Percentiles rank a stretch among this genome's conserved stretches.
Conservation (phyloP, 2,329 filamentous ascomycete genomes). For the Penicillium sp. region DNA sequence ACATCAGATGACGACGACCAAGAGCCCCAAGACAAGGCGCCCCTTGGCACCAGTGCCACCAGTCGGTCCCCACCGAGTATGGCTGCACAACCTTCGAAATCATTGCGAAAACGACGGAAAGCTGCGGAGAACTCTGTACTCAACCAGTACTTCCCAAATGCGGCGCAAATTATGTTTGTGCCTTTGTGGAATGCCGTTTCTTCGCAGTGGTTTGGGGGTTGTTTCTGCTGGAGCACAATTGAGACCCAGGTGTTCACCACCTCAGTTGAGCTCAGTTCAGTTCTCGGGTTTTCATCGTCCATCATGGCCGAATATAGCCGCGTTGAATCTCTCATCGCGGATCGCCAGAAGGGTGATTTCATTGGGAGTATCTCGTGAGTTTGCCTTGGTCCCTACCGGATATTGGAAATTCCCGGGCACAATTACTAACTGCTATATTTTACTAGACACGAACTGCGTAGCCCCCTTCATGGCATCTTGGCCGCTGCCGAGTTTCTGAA, state of each 20-base stretch:
- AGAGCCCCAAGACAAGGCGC: constrained; percentile 14
- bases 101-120: constrained; percentile 29
- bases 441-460: constrained; percentile 41
- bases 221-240: constrained; percentile 44
- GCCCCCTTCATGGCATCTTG: constrained; percentile 44
- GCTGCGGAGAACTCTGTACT: constrained; percentile 40
- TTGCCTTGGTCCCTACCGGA: background rate
- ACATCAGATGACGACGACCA: constrained; percentile 48
- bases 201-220: constrained; percentile 48
- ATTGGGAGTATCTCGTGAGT: constrained; percentile 43
- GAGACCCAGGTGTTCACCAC: constrained; percentile 39
- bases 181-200: constrained; percentile 52
- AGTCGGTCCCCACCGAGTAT: constrained; percentile 7
- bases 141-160: constrained; percentile 47
- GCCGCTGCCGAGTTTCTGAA: constrained; percentile 44
- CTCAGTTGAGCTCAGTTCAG: constrained; percentile 40
- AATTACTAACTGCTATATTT: background rate
- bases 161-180: constrained; percentile 50
- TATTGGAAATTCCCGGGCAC: no score
- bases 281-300: constrained; percentile 43
- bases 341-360: constrained; percentile 46
- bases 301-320: constrained; percentile 46
- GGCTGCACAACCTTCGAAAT: constrained; percentile 17
- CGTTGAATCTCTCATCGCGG: constrained; percentile 42
- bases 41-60: constrained; percentile 7